phyloP scores from a whole-genome alignment of 768 basidiomycete genomes.

The Kwoniella botswanensis region DNA sequence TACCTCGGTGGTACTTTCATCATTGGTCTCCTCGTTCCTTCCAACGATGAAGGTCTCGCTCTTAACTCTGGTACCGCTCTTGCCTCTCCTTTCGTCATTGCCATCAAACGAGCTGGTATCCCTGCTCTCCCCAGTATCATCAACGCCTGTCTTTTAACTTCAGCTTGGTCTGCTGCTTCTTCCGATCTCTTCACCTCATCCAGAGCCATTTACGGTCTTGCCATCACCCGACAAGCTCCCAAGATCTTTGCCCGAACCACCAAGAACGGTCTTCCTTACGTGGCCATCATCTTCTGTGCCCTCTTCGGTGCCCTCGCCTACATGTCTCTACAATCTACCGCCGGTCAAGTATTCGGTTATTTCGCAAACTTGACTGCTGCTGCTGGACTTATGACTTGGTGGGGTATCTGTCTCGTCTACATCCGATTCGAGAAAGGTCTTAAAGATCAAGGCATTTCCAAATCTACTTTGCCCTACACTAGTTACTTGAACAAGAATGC shows the following conservation, averaged over 20 bases:
- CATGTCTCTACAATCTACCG: slow-evolving; percentile 73
- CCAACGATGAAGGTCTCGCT: slow-evolving; percentile 65
- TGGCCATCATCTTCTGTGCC: slow-evolving; percentile 72
- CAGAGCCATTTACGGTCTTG: slow-evolving; percentile 76
- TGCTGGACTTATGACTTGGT: slow-evolving; percentile 72
- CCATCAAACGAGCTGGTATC: slow-evolving; percentile 76
- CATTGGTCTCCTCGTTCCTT: slow-evolving; percentile 74
- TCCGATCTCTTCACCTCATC: slow-evolving; percentile 90
- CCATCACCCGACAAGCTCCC: slow-evolving; percentile 79
- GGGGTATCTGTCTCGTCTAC: slow-evolving; percentile 75
- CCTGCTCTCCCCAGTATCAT: slow-evolving; percentile 77
- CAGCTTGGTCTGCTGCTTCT: slow-evolving; percentile 90
- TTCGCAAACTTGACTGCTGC: slow-evolving; percentile 73
- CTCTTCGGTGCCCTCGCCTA: slow-evolving; percentile 68
- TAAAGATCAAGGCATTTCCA: slow-evolving; percentile 77
- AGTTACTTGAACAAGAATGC: slow-evolving; percentile 64
- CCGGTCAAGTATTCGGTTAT: slow-evolving; percentile 76
- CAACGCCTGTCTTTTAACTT: slow-evolving; percentile 70
- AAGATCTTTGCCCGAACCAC: slow-evolving; percentile 73
- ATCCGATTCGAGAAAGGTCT: slow-evolving; percentile 83
- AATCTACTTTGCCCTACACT: slow-evolving; percentile 72
- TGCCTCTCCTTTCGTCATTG: slow-evolving; percentile 89
- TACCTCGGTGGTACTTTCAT: slow-evolving; percentile 67
- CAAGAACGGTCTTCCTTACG: slow-evolving; percentile 75
- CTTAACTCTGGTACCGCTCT: slow-evolving; percentile 68